Evolutionary conservation across 148 eudicot species (phyloP), one percentile per base, ranked within the genome.

Genomic region (Euryodendron excelsum): DNA sequence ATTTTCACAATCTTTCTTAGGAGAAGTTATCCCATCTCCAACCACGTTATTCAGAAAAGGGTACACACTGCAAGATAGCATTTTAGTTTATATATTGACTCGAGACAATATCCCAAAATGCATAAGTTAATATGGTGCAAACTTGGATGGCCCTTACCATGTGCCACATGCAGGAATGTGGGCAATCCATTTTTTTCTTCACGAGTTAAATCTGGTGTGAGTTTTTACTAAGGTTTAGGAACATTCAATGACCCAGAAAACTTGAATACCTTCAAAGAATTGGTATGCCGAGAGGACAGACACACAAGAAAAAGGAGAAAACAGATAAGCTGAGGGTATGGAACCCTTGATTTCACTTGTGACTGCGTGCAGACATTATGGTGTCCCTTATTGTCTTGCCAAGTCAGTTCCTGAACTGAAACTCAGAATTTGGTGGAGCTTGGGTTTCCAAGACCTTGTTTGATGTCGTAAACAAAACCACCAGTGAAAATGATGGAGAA

Each of bases 381-480:
- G 75, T 69, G 41, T 69, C 64, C 80, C 58, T 70, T 39, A 68
- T 62, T 78, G 73, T 69, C 68, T 44, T 30, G 56, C 59, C 75
- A 58, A 69, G 80, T 78, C 59, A 59, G 80, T 78, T 77, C 73
- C 65, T 37, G 80, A 78, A 62, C 69, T 69, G 80, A 59, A 78
- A 78, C 80, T 69, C 69, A 41, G 62, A 41, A 68, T 28, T 44
- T 48, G 64, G 36, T 56, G 58, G 56, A 58, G 75, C 68, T 69
- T 78, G 74, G 63, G 73, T 67, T 77, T 77, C 73, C 9, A 77
- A 68, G 48, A 37, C 50, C 74, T 77, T 77, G 65, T 37, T 67
- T 67, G 20, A 53, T 53, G 59, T 77, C 53, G 73, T 77, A 23
- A 78, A 78, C 52, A 56, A 21, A 78, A 15, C 33, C 28, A 58